Evolutionary conservation across 805 yeast genomes (phyloP), one percentile per base, ranked within the genome.

Genomic region (Huiozyma sinensis): DNA sequence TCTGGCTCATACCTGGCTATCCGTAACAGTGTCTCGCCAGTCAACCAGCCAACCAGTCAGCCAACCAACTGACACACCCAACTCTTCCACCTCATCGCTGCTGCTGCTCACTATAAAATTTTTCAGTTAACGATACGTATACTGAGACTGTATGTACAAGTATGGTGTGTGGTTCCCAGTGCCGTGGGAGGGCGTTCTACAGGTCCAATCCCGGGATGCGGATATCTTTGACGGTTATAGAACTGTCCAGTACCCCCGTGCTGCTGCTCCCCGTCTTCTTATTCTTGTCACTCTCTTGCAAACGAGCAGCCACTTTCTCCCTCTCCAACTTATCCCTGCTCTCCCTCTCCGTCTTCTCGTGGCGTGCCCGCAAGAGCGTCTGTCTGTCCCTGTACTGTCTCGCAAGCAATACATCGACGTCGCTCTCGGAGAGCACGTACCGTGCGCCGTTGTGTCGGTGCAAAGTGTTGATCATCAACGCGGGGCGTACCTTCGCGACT

Each of bases 381-480:
- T 44, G 45, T 17, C 24, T 2, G 24, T 17, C 24, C 36, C 46
- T 43, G 34, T 43, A 48, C 6, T 41, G 31, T 6, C 46, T 38
- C 28, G 55, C 38, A 13, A 60, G 45, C 2, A 29, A n/a, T 13
- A 31, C 27, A 44, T 60, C 55, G 10, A 61, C 48, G 44, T 60
- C 62, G 12, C 39, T 30, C 11, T 51, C 65, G 36, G 51, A 35
- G 28, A 71, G 58, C 24, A 86, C 70, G 56, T 86, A 88, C 13
- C 76, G 73, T 3, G 95, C 96, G 38, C 86, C 83, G 54, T 84
- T 80, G 47, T 68, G 55, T 37, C 76, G 75, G 54, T 86, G 86
- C 45, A 88, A 71, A 53, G 67, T 75, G 64, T 84, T 85, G 57
- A 90, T 76, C 95, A 88, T 88, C 49, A 76, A 69, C 24, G 87